phyloP scores from a whole-genome alignment of 1,284 basidiomycete species.

The Pseudozyma tsukubaensis region DNA sequence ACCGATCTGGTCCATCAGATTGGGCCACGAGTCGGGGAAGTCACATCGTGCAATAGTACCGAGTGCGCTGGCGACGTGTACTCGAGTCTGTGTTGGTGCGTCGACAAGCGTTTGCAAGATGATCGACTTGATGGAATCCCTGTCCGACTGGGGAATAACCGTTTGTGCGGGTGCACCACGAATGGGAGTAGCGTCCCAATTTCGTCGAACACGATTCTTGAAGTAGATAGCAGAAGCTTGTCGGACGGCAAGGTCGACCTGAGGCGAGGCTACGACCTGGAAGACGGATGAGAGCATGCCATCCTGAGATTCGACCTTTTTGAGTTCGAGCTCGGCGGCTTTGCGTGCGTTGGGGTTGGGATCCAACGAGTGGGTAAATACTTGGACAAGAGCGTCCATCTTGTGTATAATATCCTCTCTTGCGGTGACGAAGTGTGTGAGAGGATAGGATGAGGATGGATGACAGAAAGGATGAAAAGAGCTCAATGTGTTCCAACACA shows the following conservation, averaged over 20 bases:
- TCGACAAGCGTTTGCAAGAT: constrained; percentile 59
- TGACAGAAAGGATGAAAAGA: background rate
- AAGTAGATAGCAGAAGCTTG: constrained; percentile 67
- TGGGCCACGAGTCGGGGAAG: constrained; percentile 64
- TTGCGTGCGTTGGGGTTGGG: constrained; percentile 63
- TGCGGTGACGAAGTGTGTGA: constrained; percentile 4
- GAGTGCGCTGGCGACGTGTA: constrained; percentile 59
- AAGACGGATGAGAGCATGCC: constrained; percentile 66
- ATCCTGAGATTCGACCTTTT: constrained; percentile 60
- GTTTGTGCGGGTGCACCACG: constrained; percentile 18
- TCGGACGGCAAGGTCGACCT: constrained; percentile 56
- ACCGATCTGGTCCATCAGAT: constrained; percentile 59
- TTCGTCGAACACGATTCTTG: constrained; percentile 64
- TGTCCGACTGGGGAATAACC: constrained; percentile 54
- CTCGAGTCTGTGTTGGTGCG: constrained; percentile 50
- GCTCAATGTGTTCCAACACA: too few relatives aligned
- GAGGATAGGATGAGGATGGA: background rate
- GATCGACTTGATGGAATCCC: constrained; percentile 46
- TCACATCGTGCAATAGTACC: constrained; percentile 59
- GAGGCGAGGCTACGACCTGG: constrained; percentile 53
- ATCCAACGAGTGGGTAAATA: constrained; percentile 52
- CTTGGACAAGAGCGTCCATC: constrained; percentile 49
- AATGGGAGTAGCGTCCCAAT: constrained; percentile 56
- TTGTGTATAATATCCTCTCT: constrained; percentile 3
- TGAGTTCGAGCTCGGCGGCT: constrained; percentile 66